Base-by-base conservation (phyloP, 257 asterid species). In the Coffea eugenioides region DNA sequence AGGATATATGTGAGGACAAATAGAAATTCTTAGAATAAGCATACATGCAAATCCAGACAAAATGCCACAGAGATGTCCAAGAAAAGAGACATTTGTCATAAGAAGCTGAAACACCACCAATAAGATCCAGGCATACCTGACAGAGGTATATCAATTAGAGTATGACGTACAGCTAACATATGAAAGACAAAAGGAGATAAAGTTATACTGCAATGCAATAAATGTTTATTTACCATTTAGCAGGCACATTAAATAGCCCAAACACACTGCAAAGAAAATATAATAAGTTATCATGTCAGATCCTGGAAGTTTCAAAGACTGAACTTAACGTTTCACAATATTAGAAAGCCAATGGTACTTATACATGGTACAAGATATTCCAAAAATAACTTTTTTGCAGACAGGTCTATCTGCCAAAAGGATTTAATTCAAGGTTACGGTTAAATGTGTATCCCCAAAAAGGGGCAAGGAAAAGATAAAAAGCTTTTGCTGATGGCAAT, bases 171-270 rank as follows among this genome's bases (percentile, higher is more conserved):
- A 73, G 77, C 61, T 23, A 56, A 34, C 23, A 65, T 25, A 5
- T 74, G 45, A 71, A 74, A 39, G 39, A 49, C 39, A 76, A 81
- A 71, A 79, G 23, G 46, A 66, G 61, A 77, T 59, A 39, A 75
- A 76, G 68, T 13, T 8, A 27, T 3, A 66, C 39, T 46, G 64
- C 66, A 41, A 73, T 73, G 45, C 73, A 27, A 78, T 39, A 67
- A 46, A 70, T 59, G 74, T 82, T 36, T 64, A 84, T 88, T 85
- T 80, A 96, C 95, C 90, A 96, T 88, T 92, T 88, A 49, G 99
- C 96, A 65, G 99, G 98, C 85, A 96, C 97, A 77, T 92, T 91
- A 81, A 96, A 94, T 67, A 96, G 97, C 72, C 99, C 99, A 88
- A 96, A 92, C 82, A 96, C 90, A 83, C 97, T 96, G 97, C 91